Conservation (phyloP, 2,329 filamentous ascomycete species). For the Cylindrodendrum hubeiense region DNA sequence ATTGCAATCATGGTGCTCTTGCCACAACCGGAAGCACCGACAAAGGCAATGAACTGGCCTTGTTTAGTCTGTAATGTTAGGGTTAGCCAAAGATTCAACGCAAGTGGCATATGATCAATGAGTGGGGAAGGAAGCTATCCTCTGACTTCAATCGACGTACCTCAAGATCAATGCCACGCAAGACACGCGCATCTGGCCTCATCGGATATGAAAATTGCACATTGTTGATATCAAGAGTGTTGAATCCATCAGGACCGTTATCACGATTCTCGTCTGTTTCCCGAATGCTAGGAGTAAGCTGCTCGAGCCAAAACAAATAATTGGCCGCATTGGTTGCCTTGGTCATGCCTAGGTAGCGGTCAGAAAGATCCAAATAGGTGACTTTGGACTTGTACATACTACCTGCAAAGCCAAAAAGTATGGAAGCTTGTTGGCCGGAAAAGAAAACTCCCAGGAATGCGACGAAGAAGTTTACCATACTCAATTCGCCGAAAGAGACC, state of each 20-base stretch:
- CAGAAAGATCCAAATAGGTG: constrained; percentile 26
- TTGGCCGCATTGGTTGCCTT: constrained; percentile 62
- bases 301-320: constrained; percentile 61
- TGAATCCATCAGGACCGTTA: constrained; percentile 48
- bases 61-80: too few species aligned
- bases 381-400: not conserved
- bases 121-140: too few species aligned
- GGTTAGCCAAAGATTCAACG: too few species aligned
- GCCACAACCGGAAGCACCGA: too few species aligned
- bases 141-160: too few species aligned
- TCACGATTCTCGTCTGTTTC: constrained; percentile 56
- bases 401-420: not conserved
- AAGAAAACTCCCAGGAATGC: constrained; percentile 64
- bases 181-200: constrained; percentile 53
- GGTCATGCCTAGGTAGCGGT: constrained; percentile 62
- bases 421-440: constrained; percentile 52
- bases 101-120: too few species aligned
- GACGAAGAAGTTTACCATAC: constrained; percentile 65
- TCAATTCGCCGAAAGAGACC: constrained; percentile 57
- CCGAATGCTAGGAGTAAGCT: constrained; percentile 53
- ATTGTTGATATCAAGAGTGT: constrained; percentile 60
- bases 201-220: constrained; percentile 73
- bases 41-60: too few species aligned
- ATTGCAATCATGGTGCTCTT: too few species aligned
- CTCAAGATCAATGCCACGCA: constrained; percentile 53